Base-by-base conservation (phyloP, 2,329 filamentous ascomycete genomes). In the Lojkania enalia region DNA sequence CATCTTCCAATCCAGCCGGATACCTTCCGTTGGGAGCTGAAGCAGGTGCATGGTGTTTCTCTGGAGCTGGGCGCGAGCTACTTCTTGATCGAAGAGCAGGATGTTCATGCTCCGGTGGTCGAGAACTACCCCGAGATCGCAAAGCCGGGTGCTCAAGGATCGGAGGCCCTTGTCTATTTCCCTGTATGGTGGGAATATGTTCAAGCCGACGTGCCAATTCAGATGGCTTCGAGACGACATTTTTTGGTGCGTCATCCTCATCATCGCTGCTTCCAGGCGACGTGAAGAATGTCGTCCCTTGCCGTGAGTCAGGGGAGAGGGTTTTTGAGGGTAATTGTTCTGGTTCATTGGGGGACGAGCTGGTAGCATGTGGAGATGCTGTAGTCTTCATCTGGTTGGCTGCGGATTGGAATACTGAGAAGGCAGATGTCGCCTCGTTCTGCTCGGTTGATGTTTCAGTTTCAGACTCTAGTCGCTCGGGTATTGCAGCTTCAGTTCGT, bases 401-500 rank as follows among this genome's bases (percentile, higher is more conserved):
- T 27, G 74, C 72, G n/a, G 66, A 64, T 44, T 76, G 74, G 39
- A 77, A 76, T 12, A 73, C 70, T 6, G 72, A 74, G 48, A 75
- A 73, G 3, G 72, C 67, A 18, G 62, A 60, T 5, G 58, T 40
- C 5, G 58, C 55, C 46, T 71, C 62, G 31, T 55, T 58, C 20
- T 61, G 50, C 25, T 64, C 63, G 20, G 59, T 7, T 7, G 25
- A 27, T 12, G 15, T 48, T 6, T 57, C 49, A 11, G 71, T 66
- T 14, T 61, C 52, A 13, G 67, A 63, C 32, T 59, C 52, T 16
- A 59, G 58, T 15, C 57, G 60, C 20, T 57, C 57, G 4, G 51
- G 40, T 14, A 39, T 38, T 12, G 47, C 49, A 36, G 57, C 48
- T 50, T 60, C 63, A 16, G 60, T 58, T 32, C 65, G 56, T 44